These are phyloP conservation scores for Colletotrichum sojae DNA, from an alignment of 2,329 filamentous ascomycete species.

Conservation along the genomic window DNA sequence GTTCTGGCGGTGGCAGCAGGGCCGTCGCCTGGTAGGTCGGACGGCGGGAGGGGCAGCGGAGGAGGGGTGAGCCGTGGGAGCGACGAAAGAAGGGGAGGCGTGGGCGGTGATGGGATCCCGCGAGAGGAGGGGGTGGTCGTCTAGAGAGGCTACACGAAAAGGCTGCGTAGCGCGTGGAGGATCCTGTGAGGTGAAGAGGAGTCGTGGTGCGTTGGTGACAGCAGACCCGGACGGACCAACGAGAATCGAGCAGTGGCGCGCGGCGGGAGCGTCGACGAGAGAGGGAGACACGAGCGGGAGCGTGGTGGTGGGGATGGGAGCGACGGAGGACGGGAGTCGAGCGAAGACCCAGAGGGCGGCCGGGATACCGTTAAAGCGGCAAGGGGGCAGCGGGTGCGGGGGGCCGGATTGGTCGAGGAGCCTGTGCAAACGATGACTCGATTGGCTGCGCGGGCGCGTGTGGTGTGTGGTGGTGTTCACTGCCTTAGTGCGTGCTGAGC, in stretches of 20 bases:
- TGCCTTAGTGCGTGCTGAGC: slow-evolving; percentile 47
- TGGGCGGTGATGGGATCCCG: slow-evolving; percentile 33
- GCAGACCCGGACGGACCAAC: slow-evolving; percentile 34
- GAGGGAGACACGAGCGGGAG: slow-evolving; percentile 35
- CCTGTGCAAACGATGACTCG: slow-evolving; percentile 46
- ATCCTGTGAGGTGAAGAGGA: slow-evolving; percentile 39
- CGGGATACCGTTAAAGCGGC: slow-evolving; percentile 43
- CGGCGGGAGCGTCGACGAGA: slow-evolving; percentile 36
- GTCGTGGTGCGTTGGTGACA: slow-evolving; percentile 38
- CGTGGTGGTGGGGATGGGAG: slow-evolving; percentile 33
- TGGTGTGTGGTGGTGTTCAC: slow-evolving; percentile 47
- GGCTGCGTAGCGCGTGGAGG: slow-evolving; percentile 39
- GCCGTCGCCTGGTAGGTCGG: slow-evolving; percentile 21
- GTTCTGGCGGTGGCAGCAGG: slow-evolving; percentile 19
- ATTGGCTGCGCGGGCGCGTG: slow-evolving; percentile 49
- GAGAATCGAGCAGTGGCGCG: slow-evolving; percentile 39
- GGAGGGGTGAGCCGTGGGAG: slow-evolving; percentile 22
- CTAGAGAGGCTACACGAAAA: slow-evolving; percentile 21
- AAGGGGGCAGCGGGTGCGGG: slow-evolving; percentile 32
- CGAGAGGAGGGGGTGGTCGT: slow-evolving; percentile 16
- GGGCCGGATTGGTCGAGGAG: slow-evolving; percentile 38
- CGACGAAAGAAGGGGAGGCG: not conserved
- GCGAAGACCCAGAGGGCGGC: slow-evolving; percentile 9
- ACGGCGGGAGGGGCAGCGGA: slow-evolving; percentile 29
- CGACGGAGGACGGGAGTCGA: slow-evolving; percentile 27